phyloP scores from a whole-genome alignment of 495 filamentous ascomycete species.

The Pyronema omphalodes region DNA sequence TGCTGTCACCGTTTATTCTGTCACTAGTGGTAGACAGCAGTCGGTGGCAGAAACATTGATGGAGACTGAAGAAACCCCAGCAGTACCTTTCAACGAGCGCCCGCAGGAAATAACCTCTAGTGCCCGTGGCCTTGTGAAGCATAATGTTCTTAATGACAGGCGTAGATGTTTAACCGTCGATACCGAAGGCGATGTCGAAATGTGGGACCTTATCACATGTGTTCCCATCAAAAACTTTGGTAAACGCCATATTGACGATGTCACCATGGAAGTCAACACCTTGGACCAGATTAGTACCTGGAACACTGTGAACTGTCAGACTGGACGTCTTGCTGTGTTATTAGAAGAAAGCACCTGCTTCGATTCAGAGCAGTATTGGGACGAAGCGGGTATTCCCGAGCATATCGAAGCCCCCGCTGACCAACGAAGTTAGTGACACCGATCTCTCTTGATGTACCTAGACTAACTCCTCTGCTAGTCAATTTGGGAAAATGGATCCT shows the following conservation, averaged over 20 bases:
- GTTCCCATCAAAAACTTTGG: slow-evolving; percentile 70
- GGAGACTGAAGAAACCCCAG: slow-evolving; percentile 38
- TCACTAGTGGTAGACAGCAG: slow-evolving; percentile 35
- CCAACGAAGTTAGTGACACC: slow-evolving; percentile 59
- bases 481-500: slow-evolving; percentile 96
- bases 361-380: slow-evolving; percentile 92
- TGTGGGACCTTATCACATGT: slow-evolving; percentile 90
- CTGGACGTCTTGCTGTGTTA: slow-evolving; percentile 74
- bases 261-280: slow-evolving; percentile 73
- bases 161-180: slow-evolving; percentile 77
- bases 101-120: slow-evolving; percentile 82
- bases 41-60: slow-evolving; percentile 36
- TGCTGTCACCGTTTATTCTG: slow-evolving; percentile 30
- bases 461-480: slow-evolving; percentile 33
- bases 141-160: slow-evolving; percentile 78
- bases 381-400: slow-evolving; percentile 58
- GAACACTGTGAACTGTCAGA: slow-evolving; percentile 87
- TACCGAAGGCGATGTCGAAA: slow-evolving; percentile 83
- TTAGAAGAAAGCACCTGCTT: slow-evolving; percentile 93
- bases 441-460: background rate
- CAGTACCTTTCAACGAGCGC: slow-evolving; percentile 51
- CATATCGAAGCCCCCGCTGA: slow-evolving; percentile 70
- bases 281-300: slow-evolving; percentile 77
- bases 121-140: slow-evolving; percentile 87
- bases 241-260: slow-evolving; percentile 82